These are phyloP conservation scores for Tardiomyces digboiensis DNA, from an alignment of 1,139 yeast genomes.

Conservation along the genomic window DNA sequence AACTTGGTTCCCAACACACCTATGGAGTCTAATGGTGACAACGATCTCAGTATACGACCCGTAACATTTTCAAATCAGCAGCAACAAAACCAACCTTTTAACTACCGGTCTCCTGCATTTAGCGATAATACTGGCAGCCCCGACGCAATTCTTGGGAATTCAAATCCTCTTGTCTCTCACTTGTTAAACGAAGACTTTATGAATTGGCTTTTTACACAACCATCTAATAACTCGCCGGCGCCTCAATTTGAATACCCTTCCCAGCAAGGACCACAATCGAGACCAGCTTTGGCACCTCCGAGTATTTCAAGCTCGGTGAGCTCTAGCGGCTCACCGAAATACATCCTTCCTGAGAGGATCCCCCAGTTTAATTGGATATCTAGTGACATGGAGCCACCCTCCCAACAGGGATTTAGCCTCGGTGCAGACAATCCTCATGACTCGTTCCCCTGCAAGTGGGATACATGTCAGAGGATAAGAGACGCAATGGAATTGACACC, in stretches of 20 bases:
- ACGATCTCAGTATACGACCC: too few species aligned
- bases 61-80: too few species aligned
- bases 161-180: constrained; percentile 16
- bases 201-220: constrained; percentile 14
- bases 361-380: neutral
- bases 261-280: too few species aligned
- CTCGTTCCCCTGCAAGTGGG: constrained; percentile 6
- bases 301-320: neutral
- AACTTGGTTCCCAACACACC: too few species aligned
- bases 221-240: neutral
- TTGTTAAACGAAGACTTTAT: constrained; percentile 17
- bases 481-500: constrained; percentile 8
- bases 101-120: constrained; percentile 8
- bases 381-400: too few species aligned
- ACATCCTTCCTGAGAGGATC: neutral
- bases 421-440: neutral
- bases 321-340: too few species aligned
- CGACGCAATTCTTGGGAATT: constrained; percentile 17
- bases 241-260: neutral
- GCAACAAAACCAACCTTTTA: constrained; percentile 4
- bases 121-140: constrained; percentile 13
- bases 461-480: constrained; percentile 11
- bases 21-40: too few species aligned
- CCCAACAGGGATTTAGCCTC: neutral
- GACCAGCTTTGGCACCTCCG: neutral